phyloP scores from a whole-genome alignment of 495 filamentous ascomycete genomes.

The Lepraria neglecta region DNA sequence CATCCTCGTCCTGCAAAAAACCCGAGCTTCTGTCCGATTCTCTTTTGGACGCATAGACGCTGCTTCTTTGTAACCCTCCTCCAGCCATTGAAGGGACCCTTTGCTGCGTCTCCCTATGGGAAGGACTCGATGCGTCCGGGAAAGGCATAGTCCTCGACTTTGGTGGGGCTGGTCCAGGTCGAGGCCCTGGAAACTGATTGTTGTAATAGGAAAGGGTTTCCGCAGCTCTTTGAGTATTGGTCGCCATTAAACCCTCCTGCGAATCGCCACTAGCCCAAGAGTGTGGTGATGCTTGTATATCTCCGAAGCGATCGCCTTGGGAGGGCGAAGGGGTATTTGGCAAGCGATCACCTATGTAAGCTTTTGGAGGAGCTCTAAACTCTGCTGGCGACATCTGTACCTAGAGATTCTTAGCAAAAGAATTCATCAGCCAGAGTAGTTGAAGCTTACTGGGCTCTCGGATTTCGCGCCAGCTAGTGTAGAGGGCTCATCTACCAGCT shows the following conservation, averaged over 20 bases:
- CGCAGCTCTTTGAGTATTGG: conserved; percentile 29
- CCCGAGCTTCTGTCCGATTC: conserved; percentile 42
- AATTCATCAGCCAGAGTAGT: conserved; percentile 13
- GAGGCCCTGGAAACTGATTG: conserved; percentile 32
- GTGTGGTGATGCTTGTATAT: conserved; percentile 54
- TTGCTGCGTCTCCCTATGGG: conserved; percentile 15
- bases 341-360: conserved; percentile 14
- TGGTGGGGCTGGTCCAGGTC: conserved; percentile 25
- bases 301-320: conserved; percentile 50
- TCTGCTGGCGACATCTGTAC: conserved; percentile 26
- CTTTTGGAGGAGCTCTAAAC: conserved; percentile 21
- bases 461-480: conserved; percentile 31
- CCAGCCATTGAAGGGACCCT: conserved; percentile 30
- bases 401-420: conserved; percentile 14
- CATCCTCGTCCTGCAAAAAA: conserved; percentile 60
- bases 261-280: conserved; percentile 66
- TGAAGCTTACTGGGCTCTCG: conserved; percentile 34
- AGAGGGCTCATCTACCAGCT: conserved; percentile 41
- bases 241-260: conserved; percentile 52
- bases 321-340: conserved; percentile 45
- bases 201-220: conserved; percentile 28
- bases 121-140: conserved; percentile 13
- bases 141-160: conserved; percentile 19
- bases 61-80: conserved; percentile 43
- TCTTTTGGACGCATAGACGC: conserved; percentile 40